phyloP scores from a whole-genome alignment of 228 moss, liverwort and hornwort species.

The Sphagnum fallax region DNA sequence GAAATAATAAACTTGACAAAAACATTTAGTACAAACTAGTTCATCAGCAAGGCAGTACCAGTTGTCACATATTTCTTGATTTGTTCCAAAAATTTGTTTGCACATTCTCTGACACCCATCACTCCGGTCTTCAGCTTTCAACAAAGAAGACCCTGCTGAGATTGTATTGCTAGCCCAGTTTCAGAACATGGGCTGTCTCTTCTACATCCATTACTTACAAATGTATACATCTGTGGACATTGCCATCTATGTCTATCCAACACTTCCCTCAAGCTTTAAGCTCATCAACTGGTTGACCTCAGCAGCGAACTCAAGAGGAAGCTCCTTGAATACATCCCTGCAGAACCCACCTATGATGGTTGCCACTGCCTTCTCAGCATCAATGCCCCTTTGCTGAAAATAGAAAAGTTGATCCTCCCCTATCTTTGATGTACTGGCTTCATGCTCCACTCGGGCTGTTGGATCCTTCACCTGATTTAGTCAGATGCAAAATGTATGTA shows the following conservation, averaged over 20 bases:
- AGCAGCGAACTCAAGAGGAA: slow-evolving; percentile 61
- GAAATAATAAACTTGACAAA: too few species aligned
- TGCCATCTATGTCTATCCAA: slow-evolving; percentile 19
- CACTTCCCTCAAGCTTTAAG: slow-evolving; percentile 69
- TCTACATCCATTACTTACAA: too few species aligned
- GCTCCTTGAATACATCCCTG: slow-evolving; percentile 68
- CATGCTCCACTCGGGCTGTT: slow-evolving; percentile 63
- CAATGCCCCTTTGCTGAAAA: slow-evolving; percentile 61
- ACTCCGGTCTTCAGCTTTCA: too few species aligned
- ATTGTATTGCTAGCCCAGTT: too few species aligned
- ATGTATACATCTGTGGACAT: too few species aligned
- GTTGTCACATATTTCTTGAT: too few species aligned
- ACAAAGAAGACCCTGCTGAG: too few species aligned
- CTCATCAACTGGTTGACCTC: slow-evolving; percentile 73
- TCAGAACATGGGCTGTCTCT: too few species aligned
- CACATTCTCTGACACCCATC: too few species aligned
- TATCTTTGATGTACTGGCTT: slow-evolving; percentile 69
- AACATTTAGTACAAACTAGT: too few species aligned
- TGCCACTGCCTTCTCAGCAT: slow-evolving; percentile 58
- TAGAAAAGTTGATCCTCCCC: slow-evolving; percentile 69
- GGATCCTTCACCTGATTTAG: slow-evolving; percentile 51
- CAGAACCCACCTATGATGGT: slow-evolving; percentile 66
- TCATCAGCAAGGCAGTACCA: too few species aligned
- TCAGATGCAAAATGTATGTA: background rate
- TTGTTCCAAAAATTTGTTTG: too few species aligned